Evolutionary conservation across 306 rosid species (phyloP), one percentile per base, ranked within the genome.

Genomic region (Elaeagnus macrophylla): DNA sequence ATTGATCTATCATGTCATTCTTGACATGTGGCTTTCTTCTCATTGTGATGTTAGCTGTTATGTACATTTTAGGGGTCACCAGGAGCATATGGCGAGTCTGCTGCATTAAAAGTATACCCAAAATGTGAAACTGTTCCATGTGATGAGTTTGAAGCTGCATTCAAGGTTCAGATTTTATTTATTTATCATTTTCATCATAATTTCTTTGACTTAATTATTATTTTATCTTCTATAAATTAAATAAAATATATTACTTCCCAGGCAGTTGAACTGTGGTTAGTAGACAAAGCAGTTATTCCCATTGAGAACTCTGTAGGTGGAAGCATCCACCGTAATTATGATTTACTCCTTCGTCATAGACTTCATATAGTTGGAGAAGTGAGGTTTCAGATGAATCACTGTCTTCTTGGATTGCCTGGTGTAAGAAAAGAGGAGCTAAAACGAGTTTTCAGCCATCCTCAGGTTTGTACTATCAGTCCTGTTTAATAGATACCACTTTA

Each of bases 201-300:
- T 18, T 15, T 39, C 41, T 55, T 71, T n/a, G n/a, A 1, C 38
- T 62, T 42, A 12, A 54, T 32, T 56, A 37, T 32, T 62, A 59
- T 17, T 59, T 65, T 43, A 32, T 40, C 42, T 32, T 67, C 70
- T 70, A 58, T 60, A 15, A 43, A 32, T 53, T 9, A 19, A 36
- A 40, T 71, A 18, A n/a, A n/a, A n/a, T n/a, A n/a, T n/a, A n/a
- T 38, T 35, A n/a, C 70, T 57, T 57, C 44, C 53, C 74, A 89
- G 97, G 97, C 97, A 43, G 97, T 89, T 71, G 95, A 89, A 66
- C 69, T 85, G 57, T 85, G 95, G 95, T 59, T 85, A 20, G 97
- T 81, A 48, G 95, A 89, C 40, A 89, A 79, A 79, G 89, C 97
- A 39, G 89, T 89, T 81, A 83, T 89, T 50, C 95, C 97, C 16